Evolutionary conservation across 352 stramenopile genomes (phyloP), one percentile per base, ranked within the genome.

Genomic region (Vaucheria bursata): DNA sequence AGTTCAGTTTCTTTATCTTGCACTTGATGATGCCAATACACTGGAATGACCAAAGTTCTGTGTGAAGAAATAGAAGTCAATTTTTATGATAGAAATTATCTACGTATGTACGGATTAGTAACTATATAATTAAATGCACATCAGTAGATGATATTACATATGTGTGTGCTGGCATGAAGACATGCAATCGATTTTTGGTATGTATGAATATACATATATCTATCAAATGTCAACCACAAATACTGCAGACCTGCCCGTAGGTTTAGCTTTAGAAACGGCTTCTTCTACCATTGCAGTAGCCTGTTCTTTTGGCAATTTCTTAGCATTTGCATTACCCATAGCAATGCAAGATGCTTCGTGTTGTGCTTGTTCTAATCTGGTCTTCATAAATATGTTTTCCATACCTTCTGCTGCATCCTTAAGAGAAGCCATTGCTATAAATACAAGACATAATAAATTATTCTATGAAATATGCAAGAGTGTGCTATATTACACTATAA

Each of bases 381-480:
- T 2, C 31, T 37, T 72, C 32, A 72, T 29, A 72, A 36, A 72
- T 4, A 39, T 45, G 12, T 29, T 50, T 29, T 72, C 65, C 5
- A 72, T 29, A 4, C 2, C 2, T 35, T 39, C 12, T 2, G 8
- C 32, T 7, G 65, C 65, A 37, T 72, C 65, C 8, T 39, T 39
- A 1, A 72, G 65, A 45, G 65, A 72, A 8, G 65, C 65, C 31
- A 72, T 72, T 36, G 6, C 65, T 72, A 35, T 7, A 12, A 50
- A 12, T 50, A 12, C n/a, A n/a, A n/a, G n/a, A n/a, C n/a, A n/a
- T n/a, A n/a, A n/a, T n/a, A n/a, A n/a, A n/a, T n/a, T n/a, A n/a
- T n/a, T n/a, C n/a, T n/a, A n/a, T n/a, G n/a, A n/a, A n/a, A n/a
- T n/a, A n/a, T n/a, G n/a, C n/a, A n/a, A n/a, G n/a, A n/a, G n/a